phyloP scores from a whole-genome alignment of 2,329 filamentous ascomycete species.

The Coniochaeta pulveracea region DNA sequence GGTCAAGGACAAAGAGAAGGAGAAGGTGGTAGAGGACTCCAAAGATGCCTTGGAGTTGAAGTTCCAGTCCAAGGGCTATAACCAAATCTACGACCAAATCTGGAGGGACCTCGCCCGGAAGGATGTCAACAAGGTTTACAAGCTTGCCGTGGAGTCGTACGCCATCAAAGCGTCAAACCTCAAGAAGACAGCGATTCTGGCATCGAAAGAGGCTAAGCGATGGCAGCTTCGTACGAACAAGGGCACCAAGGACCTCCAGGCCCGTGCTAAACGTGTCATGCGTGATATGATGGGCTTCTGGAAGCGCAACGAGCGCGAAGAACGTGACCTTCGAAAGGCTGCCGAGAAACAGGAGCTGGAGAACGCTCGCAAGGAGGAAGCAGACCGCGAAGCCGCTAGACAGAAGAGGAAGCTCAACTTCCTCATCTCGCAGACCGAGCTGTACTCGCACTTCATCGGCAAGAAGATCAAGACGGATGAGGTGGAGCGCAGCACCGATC shows the following conservation, averaged over 20 bases:
- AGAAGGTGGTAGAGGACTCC: conserved; percentile 33
- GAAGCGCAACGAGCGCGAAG: conserved; percentile 97
- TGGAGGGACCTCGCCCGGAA: conserved; percentile 91
- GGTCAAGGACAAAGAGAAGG: conserved; percentile 28
- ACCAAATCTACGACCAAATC: conserved; percentile 95
- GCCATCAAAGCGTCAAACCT: conserved; percentile 87
- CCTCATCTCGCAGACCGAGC: conserved; percentile 94
- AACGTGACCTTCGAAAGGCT: conserved; percentile 85
- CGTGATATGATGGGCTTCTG: conserved; percentile 99
- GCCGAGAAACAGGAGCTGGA: conserved; percentile 95
- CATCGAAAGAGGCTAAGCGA: conserved; percentile 91
- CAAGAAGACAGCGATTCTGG: conserved; percentile 92
- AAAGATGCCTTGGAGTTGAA: conserved; percentile 45
- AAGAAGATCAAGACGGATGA: conserved; percentile 99
- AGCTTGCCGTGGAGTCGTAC: conserved; percentile 77
- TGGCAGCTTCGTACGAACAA: conserved; percentile 99
- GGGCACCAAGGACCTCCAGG: conserved; percentile 94
- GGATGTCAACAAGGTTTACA: conserved; percentile 84
- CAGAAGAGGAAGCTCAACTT: conserved; percentile 99
- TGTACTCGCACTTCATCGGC: conserved; percentile 98
- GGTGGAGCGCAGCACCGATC: conserved; percentile 81
- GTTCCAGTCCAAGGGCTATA: conserved; percentile 85
- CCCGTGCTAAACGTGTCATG: conserved; percentile 95
- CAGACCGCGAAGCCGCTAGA: conserved; percentile 90
- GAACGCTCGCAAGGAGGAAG: conserved; percentile 91